Evolutionary conservation across 306 rosid species (phyloP).

Genomic region (Inga leiocalycina): DNA sequence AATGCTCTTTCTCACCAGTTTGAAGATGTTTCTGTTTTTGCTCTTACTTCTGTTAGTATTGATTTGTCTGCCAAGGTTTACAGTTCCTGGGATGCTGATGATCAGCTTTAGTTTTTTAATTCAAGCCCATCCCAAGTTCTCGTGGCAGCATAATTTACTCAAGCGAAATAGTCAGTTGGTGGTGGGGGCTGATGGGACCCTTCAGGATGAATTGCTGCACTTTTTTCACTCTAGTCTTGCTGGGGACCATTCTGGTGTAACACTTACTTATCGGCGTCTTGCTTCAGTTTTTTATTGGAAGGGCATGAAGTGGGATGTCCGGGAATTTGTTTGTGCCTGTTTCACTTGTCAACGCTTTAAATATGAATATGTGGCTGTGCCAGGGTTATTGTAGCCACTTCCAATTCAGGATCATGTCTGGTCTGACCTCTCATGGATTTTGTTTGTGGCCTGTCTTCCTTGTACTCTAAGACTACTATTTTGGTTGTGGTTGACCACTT

Average conservation of each 20-base stretch:
- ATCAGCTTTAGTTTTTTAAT: fast-evolving
- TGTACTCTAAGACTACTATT: too few species aligned
- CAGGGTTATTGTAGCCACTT: too few species aligned
- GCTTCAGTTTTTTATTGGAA: not conserved
- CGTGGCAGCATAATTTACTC: not conserved
- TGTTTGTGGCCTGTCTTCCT: too few species aligned
- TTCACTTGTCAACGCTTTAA: too few species aligned
- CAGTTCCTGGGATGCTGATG: not conserved
- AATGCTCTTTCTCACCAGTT: too few species aligned
- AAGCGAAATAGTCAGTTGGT: not conserved
- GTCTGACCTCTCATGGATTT: too few species aligned
- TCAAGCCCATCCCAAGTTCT: not conserved
- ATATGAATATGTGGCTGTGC: too few species aligned
- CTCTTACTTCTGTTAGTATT: too few species aligned
- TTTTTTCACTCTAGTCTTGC: not conserved
- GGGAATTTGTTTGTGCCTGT: not conserved
- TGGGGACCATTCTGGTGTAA: not conserved
- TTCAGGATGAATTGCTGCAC: fast-evolving
- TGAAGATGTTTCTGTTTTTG: too few species aligned
- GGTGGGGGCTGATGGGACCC: not conserved
- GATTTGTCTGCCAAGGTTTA: not conserved
- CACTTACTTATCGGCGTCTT: not conserved
- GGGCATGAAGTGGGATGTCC: fast-evolving
- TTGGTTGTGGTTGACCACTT: too few species aligned
- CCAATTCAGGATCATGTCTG: too few species aligned